Conservation (phyloP, 2,329 filamentous ascomycete genomes). For the Calycina herbarum region DNA sequence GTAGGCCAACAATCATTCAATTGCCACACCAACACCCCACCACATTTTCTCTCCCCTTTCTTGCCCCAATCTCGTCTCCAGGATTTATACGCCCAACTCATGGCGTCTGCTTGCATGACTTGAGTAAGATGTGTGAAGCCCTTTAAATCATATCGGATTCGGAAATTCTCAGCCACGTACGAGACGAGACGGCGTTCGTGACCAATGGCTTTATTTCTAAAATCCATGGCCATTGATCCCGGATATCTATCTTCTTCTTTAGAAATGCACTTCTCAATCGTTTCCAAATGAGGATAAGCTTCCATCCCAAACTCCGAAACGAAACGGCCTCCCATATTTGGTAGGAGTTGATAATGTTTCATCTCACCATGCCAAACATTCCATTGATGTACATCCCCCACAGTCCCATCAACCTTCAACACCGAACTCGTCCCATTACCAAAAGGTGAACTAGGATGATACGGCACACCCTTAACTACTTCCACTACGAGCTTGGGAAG, state of each 20-base stretch:
- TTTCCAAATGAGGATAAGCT: conserved; percentile 45
- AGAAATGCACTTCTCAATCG: conserved; percentile 53
- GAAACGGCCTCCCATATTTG: conserved; percentile 50
- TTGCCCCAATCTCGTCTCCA: conserved; percentile 33
- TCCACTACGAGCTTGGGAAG: conserved; percentile 68
- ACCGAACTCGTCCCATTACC: conserved; percentile 59
- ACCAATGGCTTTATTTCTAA: conserved; percentile 55
- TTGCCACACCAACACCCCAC: conserved; percentile 67
- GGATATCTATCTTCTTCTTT: conserved; percentile 48
- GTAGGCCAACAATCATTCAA: conserved; percentile 71
- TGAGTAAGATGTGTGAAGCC: conserved; percentile 35
- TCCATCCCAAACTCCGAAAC: conserved; percentile 57
- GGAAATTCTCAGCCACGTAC: conserved; percentile 35
- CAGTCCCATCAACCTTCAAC: conserved; percentile 53
- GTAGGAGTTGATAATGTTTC: conserved; percentile 52
- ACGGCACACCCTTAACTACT: conserved; percentile 68
- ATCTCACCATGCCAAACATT: conserved; percentile 56
- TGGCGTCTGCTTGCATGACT: conserved; percentile 34
- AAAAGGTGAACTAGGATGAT: conserved; percentile 82
- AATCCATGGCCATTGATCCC: conserved; percentile 52
- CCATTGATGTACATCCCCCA: conserved; percentile 58
- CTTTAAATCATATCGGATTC: conserved; percentile 31
- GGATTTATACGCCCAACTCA: conserved; percentile 35
- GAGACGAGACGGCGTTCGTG: conserved; percentile 51
- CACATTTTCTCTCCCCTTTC: conserved; percentile 45